phyloP scores from a whole-genome alignment of 768 basidiomycete species.

The Hericium erinaceus region DNA sequence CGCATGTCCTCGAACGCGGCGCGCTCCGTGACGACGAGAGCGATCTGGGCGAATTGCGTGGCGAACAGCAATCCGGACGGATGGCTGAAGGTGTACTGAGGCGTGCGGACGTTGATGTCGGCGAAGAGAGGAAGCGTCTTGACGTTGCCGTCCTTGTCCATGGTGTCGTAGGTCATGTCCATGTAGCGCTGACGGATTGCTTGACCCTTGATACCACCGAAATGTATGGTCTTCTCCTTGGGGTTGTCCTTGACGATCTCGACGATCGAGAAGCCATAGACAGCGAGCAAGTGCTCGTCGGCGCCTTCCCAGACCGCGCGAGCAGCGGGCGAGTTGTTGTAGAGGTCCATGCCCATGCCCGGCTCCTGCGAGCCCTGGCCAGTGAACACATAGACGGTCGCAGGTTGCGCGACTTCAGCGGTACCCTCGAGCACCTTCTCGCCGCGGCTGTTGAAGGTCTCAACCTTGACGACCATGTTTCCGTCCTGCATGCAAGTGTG shows the following conservation, averaged over 20 bases:
- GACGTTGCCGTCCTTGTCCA: slow-evolving; percentile 92
- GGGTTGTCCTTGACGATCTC: slow-evolving; percentile 99
- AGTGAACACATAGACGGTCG: slow-evolving; percentile 94
- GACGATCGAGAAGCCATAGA: slow-evolving; percentile 97
- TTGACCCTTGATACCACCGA: slow-evolving; percentile 98
- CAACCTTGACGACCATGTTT: slow-evolving; percentile 84
- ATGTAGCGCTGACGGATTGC: slow-evolving; percentile 98
- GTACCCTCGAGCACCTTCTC: slow-evolving; percentile 91
- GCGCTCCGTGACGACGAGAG: slow-evolving; percentile 96
- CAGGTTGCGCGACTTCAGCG: slow-evolving; percentile 87
- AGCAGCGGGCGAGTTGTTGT: slow-evolving; percentile 86
- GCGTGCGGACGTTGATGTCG: slow-evolving; percentile 91
- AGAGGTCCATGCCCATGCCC: slow-evolving; percentile 99
- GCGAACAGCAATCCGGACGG: slow-evolving; percentile 93
- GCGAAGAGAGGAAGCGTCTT: slow-evolving; percentile 94
- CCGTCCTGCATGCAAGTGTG: slow-evolving; percentile 91
- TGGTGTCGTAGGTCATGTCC: slow-evolving; percentile 97
- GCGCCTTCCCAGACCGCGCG: slow-evolving; percentile 97
- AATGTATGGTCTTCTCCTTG: slow-evolving; percentile 96
- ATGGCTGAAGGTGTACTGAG: slow-evolving; percentile 97
- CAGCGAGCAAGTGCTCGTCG: slow-evolving; percentile 84
- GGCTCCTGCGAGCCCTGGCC: slow-evolving; percentile 97
- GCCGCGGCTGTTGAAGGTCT: slow-evolving; percentile 74
- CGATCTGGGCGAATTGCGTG: slow-evolving; percentile 98
- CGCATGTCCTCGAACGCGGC: slow-evolving; percentile 99